Percentiles rank a stretch among this genome's conserved stretches.
Conservation (phyloP, 2,329 filamentous ascomycete species). For the Chaetomium olivaceum region DNA sequence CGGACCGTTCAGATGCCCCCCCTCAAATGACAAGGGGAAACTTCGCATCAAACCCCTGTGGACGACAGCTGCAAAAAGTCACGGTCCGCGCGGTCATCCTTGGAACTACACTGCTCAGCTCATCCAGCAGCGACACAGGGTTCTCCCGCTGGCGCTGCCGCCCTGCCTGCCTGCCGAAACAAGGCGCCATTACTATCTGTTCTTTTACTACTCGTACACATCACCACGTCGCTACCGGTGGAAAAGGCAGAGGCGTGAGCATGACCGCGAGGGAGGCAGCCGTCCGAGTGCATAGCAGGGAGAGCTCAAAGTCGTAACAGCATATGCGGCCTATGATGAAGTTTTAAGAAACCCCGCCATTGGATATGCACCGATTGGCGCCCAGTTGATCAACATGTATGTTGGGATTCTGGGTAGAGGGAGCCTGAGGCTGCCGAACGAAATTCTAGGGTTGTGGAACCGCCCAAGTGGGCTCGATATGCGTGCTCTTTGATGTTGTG, state of each 20-base stretch:
- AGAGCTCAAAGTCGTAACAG: background rate
- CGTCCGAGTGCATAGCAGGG: slow-evolving; percentile 4
- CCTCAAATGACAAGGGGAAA: background rate
- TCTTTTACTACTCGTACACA: background rate
- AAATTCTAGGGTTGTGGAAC: background rate
- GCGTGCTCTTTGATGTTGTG: background rate
- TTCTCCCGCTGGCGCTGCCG: slow-evolving; percentile 4
- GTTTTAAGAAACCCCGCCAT: background rate
- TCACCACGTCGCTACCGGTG: background rate
- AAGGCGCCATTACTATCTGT: background rate
- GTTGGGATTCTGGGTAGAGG: background rate
- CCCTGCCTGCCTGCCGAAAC: background rate
- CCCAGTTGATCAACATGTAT: background rate
- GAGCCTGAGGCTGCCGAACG: background rate
- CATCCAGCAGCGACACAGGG: background rate
- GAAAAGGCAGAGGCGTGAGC: background rate
- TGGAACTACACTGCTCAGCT: background rate
- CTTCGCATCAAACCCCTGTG: background rate
- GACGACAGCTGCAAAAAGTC: slow-evolving; percentile 1
- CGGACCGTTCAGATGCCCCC: slow-evolving; percentile 1
- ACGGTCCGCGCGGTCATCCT: slow-evolving; percentile 1
- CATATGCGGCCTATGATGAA: background rate
- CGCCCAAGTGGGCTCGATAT: background rate
- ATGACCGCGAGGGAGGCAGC: slow-evolving; percentile 1
- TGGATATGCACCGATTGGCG: background rate